Evolutionary conservation across 306 rosid genomes (phyloP).

Genomic region (Sophora flavescens): DNA sequence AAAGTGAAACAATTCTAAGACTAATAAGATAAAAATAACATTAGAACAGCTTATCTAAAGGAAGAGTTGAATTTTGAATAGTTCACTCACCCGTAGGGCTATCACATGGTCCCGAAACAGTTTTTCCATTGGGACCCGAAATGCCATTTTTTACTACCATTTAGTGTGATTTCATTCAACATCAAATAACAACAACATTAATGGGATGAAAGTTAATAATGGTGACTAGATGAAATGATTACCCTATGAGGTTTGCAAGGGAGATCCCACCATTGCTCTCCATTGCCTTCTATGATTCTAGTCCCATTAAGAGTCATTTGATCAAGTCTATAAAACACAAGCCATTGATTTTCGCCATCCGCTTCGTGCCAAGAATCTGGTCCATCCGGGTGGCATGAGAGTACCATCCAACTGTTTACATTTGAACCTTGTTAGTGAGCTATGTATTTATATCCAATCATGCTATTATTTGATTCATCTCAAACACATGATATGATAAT

Average conservation of each 20-base stretch:
- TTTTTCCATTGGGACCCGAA: constrained; percentile 77
- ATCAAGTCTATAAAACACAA: constrained; percentile 83
- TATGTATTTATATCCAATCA: too few relatives aligned
- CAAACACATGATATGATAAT: too few relatives aligned
- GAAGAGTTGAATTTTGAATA: not conserved
- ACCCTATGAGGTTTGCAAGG: too few relatives aligned
- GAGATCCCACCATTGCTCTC: too few relatives aligned
- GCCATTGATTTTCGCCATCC: constrained; percentile 86
- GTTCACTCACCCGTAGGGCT: constrained; percentile 87
- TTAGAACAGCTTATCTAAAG: not conserved
- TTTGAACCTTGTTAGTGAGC: constrained; percentile 11
- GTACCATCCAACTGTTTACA: constrained; percentile 81
- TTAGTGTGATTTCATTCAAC: constrained; percentile 34
- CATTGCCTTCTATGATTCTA: constrained; percentile 96
- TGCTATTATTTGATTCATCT: too few relatives aligned
- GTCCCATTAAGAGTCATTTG: constrained; percentile 82
- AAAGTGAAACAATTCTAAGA: not conserved
- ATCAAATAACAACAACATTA: too few relatives aligned
- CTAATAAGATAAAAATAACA: not conserved
- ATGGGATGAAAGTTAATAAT: too few relatives aligned
- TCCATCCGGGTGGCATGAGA: constrained; percentile 92
- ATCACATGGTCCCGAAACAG: constrained; percentile 80
- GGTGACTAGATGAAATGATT: too few relatives aligned
- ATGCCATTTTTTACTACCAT: constrained; percentile 6
- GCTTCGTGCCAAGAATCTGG: constrained; percentile 81